These are phyloP conservation scores for Lentinula raphanica DNA, from an alignment of 768 basidiomycete species.

Conservation along the genomic window DNA sequence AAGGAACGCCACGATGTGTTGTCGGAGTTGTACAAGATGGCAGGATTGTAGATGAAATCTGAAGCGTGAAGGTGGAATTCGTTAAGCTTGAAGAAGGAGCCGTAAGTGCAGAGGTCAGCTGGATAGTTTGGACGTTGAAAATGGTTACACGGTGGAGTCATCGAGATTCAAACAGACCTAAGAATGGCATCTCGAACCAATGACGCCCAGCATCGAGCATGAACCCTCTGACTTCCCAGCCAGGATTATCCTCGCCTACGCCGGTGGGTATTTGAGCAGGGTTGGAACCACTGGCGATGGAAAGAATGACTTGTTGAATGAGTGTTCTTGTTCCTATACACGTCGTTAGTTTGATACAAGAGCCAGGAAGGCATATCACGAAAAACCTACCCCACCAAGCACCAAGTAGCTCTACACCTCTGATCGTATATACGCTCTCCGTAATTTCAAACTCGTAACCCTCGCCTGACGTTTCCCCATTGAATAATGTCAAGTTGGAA, in stretches of 20 bases:
- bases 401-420: slow-evolving; percentile 28
- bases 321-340: slow-evolving; percentile 27
- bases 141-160: neutral
- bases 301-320: slow-evolving; percentile 33
- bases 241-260: slow-evolving; percentile 31
- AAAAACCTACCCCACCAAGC: slow-evolving; percentile 33
- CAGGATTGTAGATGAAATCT: slow-evolving; percentile 22
- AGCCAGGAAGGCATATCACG: neutral
- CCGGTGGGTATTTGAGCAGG: slow-evolving; percentile 25
- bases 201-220: slow-evolving; percentile 44
- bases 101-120: slow-evolving; percentile 40
- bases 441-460: slow-evolving; percentile 33
- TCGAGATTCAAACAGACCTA: slow-evolving; percentile 19
- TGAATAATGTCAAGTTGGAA: slow-evolving; percentile 27
- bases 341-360: neutral
- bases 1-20: slow-evolving; percentile 37
- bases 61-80: slow-evolving; percentile 39
- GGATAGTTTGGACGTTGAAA: neutral
- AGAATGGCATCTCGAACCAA: slow-evolving; percentile 35
- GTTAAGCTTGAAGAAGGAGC: slow-evolving; percentile 42
- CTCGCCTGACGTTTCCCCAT: slow-evolving; percentile 30
- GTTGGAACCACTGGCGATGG: slow-evolving; percentile 13
- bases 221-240: slow-evolving; percentile 40
- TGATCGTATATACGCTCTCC: slow-evolving; percentile 23
- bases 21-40: slow-evolving; percentile 17